Evolutionary conservation across 495 filamentous ascomycete genomes (phyloP).

Genomic region (Daldinia childiae): DNA sequence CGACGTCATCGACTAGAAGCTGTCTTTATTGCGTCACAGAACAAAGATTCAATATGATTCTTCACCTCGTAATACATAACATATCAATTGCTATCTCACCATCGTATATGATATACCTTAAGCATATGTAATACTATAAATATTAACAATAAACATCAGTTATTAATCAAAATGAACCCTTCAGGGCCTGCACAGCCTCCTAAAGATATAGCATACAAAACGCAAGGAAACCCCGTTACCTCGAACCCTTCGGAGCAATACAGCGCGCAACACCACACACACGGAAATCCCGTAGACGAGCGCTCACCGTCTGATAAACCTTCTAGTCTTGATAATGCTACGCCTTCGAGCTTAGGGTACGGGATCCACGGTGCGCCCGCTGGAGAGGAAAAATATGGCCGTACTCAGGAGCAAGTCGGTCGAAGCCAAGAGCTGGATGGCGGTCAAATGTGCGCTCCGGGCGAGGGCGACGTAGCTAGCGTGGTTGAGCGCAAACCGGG

Average conservation of each 20-base stretch:
- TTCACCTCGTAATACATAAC: not conserved
- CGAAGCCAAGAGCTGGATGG: conserved; percentile 60
- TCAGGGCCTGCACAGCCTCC: conserved; percentile 59
- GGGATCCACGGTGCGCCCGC: conserved; percentile 49
- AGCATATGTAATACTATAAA: not conserved
- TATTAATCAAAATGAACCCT: conserved; percentile 44
- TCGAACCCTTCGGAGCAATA: conserved; percentile 61
- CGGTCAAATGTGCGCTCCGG: conserved; percentile 61
- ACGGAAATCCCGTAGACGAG: conserved; percentile 41
- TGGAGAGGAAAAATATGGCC: conserved; percentile 37
- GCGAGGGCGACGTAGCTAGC: conserved; percentile 65
- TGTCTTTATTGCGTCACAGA: conserved; percentile 27
- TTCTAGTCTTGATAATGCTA: conserved; percentile 34
- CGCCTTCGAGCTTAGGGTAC: conserved; percentile 50
- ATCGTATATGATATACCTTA: not conserved
- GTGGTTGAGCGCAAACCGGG: conserved; percentile 57
- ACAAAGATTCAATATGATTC: not conserved
- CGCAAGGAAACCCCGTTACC: conserved; percentile 59
- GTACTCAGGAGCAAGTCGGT: conserved; percentile 42
- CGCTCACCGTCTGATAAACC: conserved; percentile 39
- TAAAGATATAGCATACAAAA: conserved; percentile 60
- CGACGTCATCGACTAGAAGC: conserved; percentile 36
- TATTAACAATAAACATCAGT: not conserved
- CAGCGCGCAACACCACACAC: conserved; percentile 39
- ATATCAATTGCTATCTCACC: not conserved